These are phyloP conservation scores for Colletotrichum sp. DNA, from an alignment of 2,329 filamentous ascomycete genomes.

Conservation along the genomic window DNA sequence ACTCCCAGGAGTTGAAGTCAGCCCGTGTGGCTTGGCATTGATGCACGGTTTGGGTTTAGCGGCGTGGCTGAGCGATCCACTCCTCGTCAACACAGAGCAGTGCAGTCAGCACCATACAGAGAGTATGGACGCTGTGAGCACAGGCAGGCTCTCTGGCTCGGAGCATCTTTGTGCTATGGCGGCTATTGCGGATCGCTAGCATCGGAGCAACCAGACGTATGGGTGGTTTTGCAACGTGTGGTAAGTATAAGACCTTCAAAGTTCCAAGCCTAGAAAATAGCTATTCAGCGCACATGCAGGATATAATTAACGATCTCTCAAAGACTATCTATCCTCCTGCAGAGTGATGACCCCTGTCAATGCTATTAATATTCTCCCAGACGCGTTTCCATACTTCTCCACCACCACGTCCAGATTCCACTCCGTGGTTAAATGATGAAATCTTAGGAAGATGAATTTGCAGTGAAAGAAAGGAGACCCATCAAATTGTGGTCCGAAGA, in stretches of 20 bases:
- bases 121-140: not conserved
- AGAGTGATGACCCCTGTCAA: not conserved
- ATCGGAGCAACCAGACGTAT: not conserved
- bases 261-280: not conserved
- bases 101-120: not conserved
- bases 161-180: not conserved
- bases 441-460: not conserved
- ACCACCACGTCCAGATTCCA: not conserved
- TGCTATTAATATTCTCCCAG: not conserved
- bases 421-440: not conserved
- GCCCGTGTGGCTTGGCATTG: conserved; percentile 17
- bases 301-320: not conserved
- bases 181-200: not conserved
- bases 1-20: conserved; percentile 12
- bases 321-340: not conserved
- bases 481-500: not conserved
- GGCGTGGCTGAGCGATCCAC: conserved; percentile 17
- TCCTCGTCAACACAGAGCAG: not conserved
- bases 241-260: not conserved
- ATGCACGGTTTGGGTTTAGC: conserved; percentile 3
- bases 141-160: not conserved
- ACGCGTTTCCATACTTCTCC: not conserved
- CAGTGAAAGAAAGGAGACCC: not conserved
- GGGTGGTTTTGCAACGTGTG: not conserved
- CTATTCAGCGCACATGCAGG: not conserved